These are phyloP conservation scores for Eimeria brunetti DNA, from an alignment of 169 alveolate species.

Conservation along the genomic window DNA sequence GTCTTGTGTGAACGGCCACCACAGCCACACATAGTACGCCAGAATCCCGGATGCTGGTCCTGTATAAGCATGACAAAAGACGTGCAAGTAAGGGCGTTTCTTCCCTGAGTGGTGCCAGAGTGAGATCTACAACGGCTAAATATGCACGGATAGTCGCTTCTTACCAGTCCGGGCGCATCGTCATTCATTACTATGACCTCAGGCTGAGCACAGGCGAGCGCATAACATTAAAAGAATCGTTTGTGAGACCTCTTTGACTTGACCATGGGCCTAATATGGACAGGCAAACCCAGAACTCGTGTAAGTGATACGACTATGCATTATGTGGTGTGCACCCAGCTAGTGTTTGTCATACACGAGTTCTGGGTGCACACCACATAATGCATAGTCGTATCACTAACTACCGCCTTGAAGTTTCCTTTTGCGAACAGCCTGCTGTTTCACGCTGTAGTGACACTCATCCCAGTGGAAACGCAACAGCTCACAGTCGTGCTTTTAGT, in stretches of 20 bases:
- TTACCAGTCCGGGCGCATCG: slow-evolving; percentile 70
- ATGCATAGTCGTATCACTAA: background rate
- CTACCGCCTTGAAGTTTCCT: background rate
- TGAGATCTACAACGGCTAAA: background rate
- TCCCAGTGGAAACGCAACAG: background rate
- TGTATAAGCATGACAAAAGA: background rate
- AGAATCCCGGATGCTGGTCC: slow-evolving; percentile 78
- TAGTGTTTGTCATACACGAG: too few species aligned
- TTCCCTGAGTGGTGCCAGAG: background rate
- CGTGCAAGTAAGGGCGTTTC: background rate
- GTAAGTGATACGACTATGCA: background rate
- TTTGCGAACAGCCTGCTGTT: background rate
- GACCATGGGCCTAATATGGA: background rate
- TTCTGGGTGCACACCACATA: background rate
- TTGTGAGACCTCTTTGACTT: background rate
- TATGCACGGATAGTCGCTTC: background rate
- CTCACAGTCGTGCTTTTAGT: background rate
- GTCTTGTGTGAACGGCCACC: slow-evolving; percentile 77
- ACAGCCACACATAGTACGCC: slow-evolving; percentile 80
- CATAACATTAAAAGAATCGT: background rate
- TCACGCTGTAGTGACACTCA: background rate
- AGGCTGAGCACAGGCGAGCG: slow-evolving; percentile 20
- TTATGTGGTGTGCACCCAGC: background rate
- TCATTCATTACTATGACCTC: slow-evolving; percentile 16
- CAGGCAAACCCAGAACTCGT: background rate